Base-by-base conservation (phyloP, 768 basidiomycete genomes). In the Tubosaeta sp. region DNA sequence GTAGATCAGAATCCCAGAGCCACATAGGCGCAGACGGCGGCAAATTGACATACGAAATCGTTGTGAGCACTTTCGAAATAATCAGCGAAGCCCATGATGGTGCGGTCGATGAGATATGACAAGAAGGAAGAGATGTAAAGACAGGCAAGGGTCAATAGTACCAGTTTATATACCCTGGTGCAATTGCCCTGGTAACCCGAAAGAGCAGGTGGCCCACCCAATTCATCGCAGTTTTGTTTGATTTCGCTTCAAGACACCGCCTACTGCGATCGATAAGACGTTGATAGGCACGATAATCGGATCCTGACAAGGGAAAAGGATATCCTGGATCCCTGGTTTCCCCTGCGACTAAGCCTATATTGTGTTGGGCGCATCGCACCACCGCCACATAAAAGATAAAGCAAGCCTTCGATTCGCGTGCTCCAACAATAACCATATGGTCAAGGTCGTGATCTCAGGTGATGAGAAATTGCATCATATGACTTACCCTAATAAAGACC, bases 111-210 rank as follows among this genome's bases (percentile, higher is more conserved):
- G 34, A 22, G 27, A 46, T 22, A 22, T 26, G 43, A 43, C 48
- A 33, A 43, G 35, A 47, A 22, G 19, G 16, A 49, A 52, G 16
- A 1, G 29, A 27, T 46, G 39, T 25, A 26, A 26, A 17, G 31
- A n/a, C 5, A 2, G 31, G 0, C 1, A 10, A 41, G 1, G 11
- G 34, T 25, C 9, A 7, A 22, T 6, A 19, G 9, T 37, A 19
- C 19, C 19, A 33, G 44, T 33, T 63, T 60, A 64, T 58, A 66
- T 65, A 66, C 48, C 51, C 46, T 51, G 16, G 37, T n/a, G 33
- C 12, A 5, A 44, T 45, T 46, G 31, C 63, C 61, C 44, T 55
- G n/a, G 50, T 50, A 50, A 60, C 63, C 50, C 17, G 46, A 39
- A 54, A 46, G 31, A 48, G 50, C 50, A 56, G 38, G n/a, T 44